Percentiles rank a stretch among this genome's conserved stretches.
These are phyloP conservation scores for Cyclotella kingstonii DNA, from an alignment of 108 stramenopile genomes.

Conservation along the genomic window DNA sequence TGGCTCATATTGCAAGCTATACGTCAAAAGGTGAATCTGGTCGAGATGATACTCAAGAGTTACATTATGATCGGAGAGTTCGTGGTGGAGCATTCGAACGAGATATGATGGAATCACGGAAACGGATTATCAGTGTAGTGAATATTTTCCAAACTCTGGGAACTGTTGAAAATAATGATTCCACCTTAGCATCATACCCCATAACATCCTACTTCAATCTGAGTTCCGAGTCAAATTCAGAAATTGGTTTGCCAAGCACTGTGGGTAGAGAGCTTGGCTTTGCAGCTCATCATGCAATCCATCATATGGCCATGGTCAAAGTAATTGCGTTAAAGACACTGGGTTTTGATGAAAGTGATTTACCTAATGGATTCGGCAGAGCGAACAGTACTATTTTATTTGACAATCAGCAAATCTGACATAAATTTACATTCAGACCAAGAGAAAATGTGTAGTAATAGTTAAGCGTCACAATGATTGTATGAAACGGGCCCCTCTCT, in stretches of 20 bases:
- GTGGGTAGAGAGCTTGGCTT: slow-evolving; percentile 87
- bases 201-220: slow-evolving; percentile 76
- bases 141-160: slow-evolving; percentile 37
- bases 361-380: slow-evolving; percentile 72
- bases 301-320: slow-evolving; percentile 91
- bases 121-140: slow-evolving; percentile 49
- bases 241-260: slow-evolving; percentile 58
- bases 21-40: neutral
- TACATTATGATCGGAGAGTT: slow-evolving; percentile 76
- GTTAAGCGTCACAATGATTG: too few relatives aligned
- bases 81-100: slow-evolving; percentile 72
- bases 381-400: slow-evolving; percentile 78
- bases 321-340: slow-evolving; percentile 64
- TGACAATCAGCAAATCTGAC: slow-evolving; percentile 46
- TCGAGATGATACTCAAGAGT: slow-evolving; percentile 6
- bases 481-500: too few relatives aligned
- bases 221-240: slow-evolving; percentile 51
- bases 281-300: slow-evolving; percentile 89
- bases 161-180: neutral
- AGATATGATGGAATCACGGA: slow-evolving; percentile 59
- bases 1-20: slow-evolving; percentile 42
- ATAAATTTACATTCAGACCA: too few relatives aligned
- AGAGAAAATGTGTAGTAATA: too few relatives aligned
- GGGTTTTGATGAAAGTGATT: slow-evolving; percentile 43
- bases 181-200: slow-evolving; percentile 7